Conservation (phyloP, 495 filamentous ascomycete genomes). For the Trichoderma reesei region DNA sequence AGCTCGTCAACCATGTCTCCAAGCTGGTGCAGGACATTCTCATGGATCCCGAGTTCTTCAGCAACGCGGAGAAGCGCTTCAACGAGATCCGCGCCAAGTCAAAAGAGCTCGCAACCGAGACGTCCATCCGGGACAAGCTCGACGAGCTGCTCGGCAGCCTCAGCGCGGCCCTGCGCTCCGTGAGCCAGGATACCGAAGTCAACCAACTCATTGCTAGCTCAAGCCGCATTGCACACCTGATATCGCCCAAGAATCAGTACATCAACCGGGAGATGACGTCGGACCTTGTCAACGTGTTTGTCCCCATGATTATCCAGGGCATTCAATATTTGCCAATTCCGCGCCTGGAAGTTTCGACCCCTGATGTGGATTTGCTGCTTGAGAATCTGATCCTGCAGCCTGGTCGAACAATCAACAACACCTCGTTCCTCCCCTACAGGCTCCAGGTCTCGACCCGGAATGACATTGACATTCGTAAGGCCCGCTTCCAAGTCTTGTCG, state of each 20-base stretch:
- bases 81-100: slow-evolving; percentile 60
- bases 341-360: slow-evolving; percentile 72
- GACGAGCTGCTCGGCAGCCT: slow-evolving; percentile 62
- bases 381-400: slow-evolving; percentile 90
- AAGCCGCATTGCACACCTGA: slow-evolving; percentile 51
- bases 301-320: slow-evolving; percentile 64
- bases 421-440: slow-evolving; percentile 81
- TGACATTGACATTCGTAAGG: slow-evolving; percentile 75
- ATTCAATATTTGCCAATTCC: slow-evolving; percentile 85
- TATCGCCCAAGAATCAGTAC: slow-evolving; percentile 45
- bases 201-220: slow-evolving; percentile 55
- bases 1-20: slow-evolving; percentile 60
- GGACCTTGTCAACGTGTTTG: slow-evolving; percentile 66
- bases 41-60: slow-evolving; percentile 78
- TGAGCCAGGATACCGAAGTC: slow-evolving; percentile 60
- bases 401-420: slow-evolving; percentile 70
- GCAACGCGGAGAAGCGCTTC: slow-evolving; percentile 59
- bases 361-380: slow-evolving; percentile 72
- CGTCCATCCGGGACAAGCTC: slow-evolving; percentile 59
- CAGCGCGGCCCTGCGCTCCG: slow-evolving; percentile 54
- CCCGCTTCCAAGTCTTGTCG: slow-evolving; percentile 58
- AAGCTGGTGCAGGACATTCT: slow-evolving; percentile 68
- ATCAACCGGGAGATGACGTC: slow-evolving; percentile 61
- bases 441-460: slow-evolving; percentile 75
- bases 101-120: slow-evolving; percentile 50